Evolutionary conservation across 2,329 filamentous ascomycete genomes (phyloP).

Genomic region (Xylaria sp.): DNA sequence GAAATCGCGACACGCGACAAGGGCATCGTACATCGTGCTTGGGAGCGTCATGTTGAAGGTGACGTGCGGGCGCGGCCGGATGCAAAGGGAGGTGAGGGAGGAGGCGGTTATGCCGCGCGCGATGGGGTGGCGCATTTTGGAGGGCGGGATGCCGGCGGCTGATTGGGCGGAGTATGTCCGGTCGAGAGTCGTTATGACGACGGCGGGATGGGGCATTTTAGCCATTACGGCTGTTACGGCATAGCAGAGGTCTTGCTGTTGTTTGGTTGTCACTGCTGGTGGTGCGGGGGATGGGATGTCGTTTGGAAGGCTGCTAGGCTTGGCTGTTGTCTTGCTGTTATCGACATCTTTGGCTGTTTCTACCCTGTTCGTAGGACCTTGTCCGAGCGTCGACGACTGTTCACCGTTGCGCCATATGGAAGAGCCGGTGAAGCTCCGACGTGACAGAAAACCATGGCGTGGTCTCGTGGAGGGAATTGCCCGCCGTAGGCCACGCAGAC

Average conservation of each 20-base stretch:
- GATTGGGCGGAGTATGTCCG: conserved; percentile 32
- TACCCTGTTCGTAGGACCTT: not conserved
- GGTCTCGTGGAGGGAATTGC: conserved; percentile 22
- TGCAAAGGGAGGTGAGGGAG: conserved; percentile 51
- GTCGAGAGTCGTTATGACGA: conserved; percentile 46
- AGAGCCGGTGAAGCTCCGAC: conserved; percentile 11
- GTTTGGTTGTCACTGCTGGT: not conserved
- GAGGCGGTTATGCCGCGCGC: conserved; percentile 55
- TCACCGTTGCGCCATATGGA: not conserved
- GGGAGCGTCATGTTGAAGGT: conserved; percentile 54
- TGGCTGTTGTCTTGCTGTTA: not conserved
- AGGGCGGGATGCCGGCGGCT: conserved; percentile 3
- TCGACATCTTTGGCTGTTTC: not conserved
- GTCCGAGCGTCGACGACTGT: not conserved
- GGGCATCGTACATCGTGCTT: conserved; percentile 50
- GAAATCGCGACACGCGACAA: conserved; percentile 41
- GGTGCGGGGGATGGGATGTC: not conserved
- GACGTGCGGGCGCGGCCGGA: conserved; percentile 47
- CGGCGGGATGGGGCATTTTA: conserved; percentile 48
- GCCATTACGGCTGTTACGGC: conserved; percentile 50
- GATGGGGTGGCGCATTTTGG: conserved; percentile 21
- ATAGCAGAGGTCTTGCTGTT: conserved; percentile 33
- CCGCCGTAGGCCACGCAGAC: conserved; percentile 26
- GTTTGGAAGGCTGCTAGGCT: not conserved
- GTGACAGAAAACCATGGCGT: conserved; percentile 5